Base-by-base conservation (phyloP, 768 basidiomycete species). In the Tricholoma hemisulphureum region DNA sequence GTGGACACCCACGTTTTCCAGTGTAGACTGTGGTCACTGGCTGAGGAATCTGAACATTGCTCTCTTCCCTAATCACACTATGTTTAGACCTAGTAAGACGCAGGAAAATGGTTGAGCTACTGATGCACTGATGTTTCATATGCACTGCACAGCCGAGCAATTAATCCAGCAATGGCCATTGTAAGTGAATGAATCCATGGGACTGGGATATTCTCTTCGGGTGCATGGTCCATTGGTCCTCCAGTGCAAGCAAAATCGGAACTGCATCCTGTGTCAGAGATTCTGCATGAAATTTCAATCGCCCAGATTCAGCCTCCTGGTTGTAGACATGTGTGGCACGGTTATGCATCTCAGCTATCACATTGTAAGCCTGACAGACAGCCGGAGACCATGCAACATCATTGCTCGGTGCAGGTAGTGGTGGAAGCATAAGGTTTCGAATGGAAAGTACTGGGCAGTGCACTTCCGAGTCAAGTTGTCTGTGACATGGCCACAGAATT, bases 391-490 rank as follows among this genome's bases (percentile, higher is more conserved):
- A 57, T 21, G 51, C 7, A 9, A 2, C 21, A 50, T 21, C 4
- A 28, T 26, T 32, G 18, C 29, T 31, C 2, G 51, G 60, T 39
- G 51, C 41, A 48, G 58, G 46, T 23, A 35, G 24, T 9, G 58
- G 54, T 11, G 59, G 61, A 31, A 71, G 50, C 32, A 34, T n/a
- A n/a, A n/a, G n/a, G n/a, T n/a, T n/a, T n/a, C n/a, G n/a, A n/a
- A n/a, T n/a, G n/a, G n/a, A n/a, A n/a, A n/a, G n/a, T n/a, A n/a
- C n/a, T n/a, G n/a, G n/a, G n/a, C n/a, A n/a, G n/a, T n/a, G n/a
- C n/a, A n/a, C n/a, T n/a, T n/a, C n/a, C n/a, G n/a, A n/a, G n/a
- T n/a, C n/a, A n/a, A n/a, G n/a, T 34, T 49, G 46, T 7, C 6
- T 10, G 9, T 5, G 5, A 6, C 10, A 6, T n/a, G n/a, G n/a